Evolutionary conservation across 305 asterid genomes (phyloP).

Genomic region (Fraxinus platypoda): DNA sequence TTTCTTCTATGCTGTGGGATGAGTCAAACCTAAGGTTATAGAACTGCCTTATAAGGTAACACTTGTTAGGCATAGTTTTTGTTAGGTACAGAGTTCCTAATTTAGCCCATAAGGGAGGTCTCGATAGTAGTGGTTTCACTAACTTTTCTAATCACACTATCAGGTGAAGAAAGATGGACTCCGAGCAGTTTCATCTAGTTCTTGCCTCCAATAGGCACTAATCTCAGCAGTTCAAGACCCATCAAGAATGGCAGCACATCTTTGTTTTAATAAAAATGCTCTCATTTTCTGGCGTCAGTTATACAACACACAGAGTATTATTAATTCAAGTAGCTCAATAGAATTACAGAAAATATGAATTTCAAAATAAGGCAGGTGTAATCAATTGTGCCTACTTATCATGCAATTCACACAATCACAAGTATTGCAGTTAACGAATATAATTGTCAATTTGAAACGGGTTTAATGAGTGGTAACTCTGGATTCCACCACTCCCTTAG

Average conservation of each 20-base stretch:
- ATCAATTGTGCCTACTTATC: too few species aligned
- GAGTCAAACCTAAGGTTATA: background rate
- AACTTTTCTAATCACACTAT: background rate
- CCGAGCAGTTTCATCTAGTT: background rate
- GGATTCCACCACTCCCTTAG: too few species aligned
- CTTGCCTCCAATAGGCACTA: background rate
- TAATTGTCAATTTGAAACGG: too few species aligned
- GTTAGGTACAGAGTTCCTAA: background rate
- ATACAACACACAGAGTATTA: too few species aligned
- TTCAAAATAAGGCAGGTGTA: too few species aligned
- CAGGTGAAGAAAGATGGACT: background rate
- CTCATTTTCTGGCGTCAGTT: too few species aligned
- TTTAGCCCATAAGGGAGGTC: background rate
- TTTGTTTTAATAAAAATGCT: too few species aligned
- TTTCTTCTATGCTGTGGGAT: background rate
- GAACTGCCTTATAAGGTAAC: background rate
- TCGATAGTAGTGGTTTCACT: background rate
- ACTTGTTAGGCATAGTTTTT: background rate
- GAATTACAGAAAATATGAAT: too few species aligned
- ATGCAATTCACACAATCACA: too few species aligned
- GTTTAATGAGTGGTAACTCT: too few species aligned
- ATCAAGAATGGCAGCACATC: background rate
- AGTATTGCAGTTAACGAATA: too few species aligned
- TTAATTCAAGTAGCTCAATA: too few species aligned
- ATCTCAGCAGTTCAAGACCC: background rate